These are phyloP conservation scores for Saturnispora dispora DNA, from an alignment of 805 yeast genomes.

Conservation along the genomic window DNA sequence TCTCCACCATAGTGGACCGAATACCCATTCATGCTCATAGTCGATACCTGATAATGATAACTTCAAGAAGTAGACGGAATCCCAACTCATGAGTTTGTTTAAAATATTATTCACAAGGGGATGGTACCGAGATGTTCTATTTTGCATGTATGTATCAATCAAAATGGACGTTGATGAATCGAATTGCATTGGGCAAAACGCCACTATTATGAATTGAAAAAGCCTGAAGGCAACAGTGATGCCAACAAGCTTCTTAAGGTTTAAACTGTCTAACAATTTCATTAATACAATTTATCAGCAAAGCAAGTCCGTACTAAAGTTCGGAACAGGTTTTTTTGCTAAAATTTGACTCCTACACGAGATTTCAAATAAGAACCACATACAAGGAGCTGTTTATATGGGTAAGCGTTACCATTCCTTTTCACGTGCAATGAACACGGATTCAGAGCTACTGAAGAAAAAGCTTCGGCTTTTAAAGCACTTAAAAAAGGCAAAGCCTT, in stretches of 20 bases:
- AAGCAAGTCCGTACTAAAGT: neutral
- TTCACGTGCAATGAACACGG: neutral
- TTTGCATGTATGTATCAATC: conserved; percentile 17
- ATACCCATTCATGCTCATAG: conserved; percentile 91
- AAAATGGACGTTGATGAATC: conserved; percentile 40
- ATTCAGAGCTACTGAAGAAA: neutral
- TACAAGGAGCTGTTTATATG: neutral
- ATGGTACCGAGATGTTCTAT: conserved; percentile 1
- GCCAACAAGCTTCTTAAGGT: neutral
- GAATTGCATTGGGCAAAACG: conserved; percentile 36
- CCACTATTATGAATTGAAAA: conserved; percentile 31
- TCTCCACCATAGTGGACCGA: conserved; percentile 69
- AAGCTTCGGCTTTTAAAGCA: conserved; percentile 7
- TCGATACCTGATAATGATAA: conserved; percentile 40
- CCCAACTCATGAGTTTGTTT: conserved; percentile 69
- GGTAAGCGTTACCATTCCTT: neutral
- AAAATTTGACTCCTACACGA: neutral
- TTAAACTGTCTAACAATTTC: neutral
- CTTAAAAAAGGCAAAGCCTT: conserved; percentile 1
- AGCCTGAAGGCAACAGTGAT: conserved; percentile 22
- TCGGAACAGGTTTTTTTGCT: neutral
- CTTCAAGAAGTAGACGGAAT: conserved; percentile 65
- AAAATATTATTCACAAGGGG: conserved; percentile 23
- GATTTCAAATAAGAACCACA: neutral
- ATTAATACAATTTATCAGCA: neutral